Percentiles rank a stretch among this genome's conserved stretches.
Conservation (phyloP, 768 basidiomycete species). For the Harrya chromipes region DNA sequence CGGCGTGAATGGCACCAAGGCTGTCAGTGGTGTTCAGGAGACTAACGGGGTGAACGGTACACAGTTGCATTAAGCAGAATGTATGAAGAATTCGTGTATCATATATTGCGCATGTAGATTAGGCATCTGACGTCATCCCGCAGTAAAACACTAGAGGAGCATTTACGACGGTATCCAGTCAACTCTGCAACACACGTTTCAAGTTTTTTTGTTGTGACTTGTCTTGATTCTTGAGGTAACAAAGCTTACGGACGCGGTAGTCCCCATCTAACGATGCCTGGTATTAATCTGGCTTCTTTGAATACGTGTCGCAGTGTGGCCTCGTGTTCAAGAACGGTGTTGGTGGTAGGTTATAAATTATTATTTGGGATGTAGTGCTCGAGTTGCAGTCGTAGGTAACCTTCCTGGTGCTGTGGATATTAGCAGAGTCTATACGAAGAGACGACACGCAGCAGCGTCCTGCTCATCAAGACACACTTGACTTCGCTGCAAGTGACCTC, state of each 20-base stretch:
- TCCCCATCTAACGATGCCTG: background rate
- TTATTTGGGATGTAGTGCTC: background rate
- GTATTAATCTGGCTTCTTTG: background rate
- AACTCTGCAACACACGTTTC: background rate
- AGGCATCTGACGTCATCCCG: slow-evolving; percentile 7
- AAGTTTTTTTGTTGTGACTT: background rate
- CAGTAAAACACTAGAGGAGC: no score
- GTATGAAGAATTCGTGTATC: background rate
- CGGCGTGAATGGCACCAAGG: slow-evolving; percentile 6
- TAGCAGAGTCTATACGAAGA: slow-evolving; percentile 10
- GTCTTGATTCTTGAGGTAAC: background rate
- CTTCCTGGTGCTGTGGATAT: slow-evolving; percentile 14
- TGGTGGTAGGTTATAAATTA: slow-evolving; percentile 7
- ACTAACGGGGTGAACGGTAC: slow-evolving; percentile 20
- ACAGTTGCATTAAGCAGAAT: background rate
- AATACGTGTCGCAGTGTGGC: background rate
- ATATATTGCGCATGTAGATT: background rate
- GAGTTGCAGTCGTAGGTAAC: slow-evolving; percentile 5
- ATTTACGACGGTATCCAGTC: no score
- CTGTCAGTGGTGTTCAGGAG: slow-evolving; percentile 18
- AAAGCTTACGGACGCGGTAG: background rate
- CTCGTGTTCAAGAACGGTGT: background rate
- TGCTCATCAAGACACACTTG: slow-evolving; percentile 8
- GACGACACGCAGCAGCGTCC: background rate
- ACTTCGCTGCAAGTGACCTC: slow-evolving; percentile 19